Evolutionary conservation across 2,329 filamentous ascomycete genomes (phyloP).

Genomic region (Colletotrichum cuscutae): DNA sequence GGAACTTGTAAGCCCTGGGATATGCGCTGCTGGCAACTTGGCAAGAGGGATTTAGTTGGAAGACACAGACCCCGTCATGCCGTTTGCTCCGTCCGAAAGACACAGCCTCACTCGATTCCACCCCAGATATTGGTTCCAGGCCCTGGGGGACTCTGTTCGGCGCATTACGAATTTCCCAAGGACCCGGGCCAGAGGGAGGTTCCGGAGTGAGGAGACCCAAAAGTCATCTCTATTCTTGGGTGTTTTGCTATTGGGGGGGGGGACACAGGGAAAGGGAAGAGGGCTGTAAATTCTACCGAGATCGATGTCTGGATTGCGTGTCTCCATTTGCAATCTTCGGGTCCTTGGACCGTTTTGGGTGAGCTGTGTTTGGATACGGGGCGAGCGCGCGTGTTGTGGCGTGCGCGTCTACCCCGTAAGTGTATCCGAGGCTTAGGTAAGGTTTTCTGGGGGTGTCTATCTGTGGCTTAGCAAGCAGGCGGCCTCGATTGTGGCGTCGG

Average conservation of each 20-base stretch:
- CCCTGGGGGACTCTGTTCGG: not conserved
- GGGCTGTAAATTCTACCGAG: not conserved
- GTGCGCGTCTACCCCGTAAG: not conserved
- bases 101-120: constrained; percentile 5
- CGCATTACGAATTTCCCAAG: not conserved
- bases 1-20: not conserved
- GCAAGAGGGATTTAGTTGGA: not conserved
- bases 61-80: constrained; percentile 5
- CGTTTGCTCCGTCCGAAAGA: constrained; percentile 1
- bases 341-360: not conserved
- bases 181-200: not conserved
- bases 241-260: not conserved
- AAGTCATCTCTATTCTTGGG: constrained; percentile 3
- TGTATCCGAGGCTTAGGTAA: not conserved
- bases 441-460: not conserved
- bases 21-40: not conserved
- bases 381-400: not conserved
- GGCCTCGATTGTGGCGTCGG: not conserved
- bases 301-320: not conserved
- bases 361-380: not conserved
- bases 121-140: not conserved
- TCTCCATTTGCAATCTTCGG: not conserved
- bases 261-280: no score
- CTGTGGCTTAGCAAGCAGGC: not conserved
- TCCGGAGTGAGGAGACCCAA: not conserved